These are phyloP conservation scores for Colletotrichum incanum DNA, from an alignment of 2,329 filamentous ascomycete genomes.

Conservation along the genomic window DNA sequence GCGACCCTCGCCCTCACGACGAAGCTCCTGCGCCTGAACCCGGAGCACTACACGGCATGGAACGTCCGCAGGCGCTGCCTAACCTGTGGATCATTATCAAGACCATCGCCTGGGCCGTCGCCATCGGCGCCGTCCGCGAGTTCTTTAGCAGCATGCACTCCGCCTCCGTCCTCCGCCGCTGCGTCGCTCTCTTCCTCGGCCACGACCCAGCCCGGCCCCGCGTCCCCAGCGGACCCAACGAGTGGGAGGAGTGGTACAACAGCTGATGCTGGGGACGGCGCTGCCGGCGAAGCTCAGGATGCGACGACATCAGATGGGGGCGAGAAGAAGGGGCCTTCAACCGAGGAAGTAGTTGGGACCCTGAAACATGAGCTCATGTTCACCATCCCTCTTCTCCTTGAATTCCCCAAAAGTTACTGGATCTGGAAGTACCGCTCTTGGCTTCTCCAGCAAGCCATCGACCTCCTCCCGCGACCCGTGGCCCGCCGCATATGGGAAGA, in stretches of 20 bases:
- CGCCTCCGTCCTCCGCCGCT: slow-evolving; percentile 75
- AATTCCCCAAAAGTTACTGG: slow-evolving; percentile 98
- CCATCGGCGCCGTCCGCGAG: slow-evolving; percentile 69
- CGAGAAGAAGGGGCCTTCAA: slow-evolving; percentile 20
- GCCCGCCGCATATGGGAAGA: slow-evolving; percentile 84
- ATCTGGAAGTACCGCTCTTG: slow-evolving; percentile 97
- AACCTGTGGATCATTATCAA: slow-evolving; percentile 72
- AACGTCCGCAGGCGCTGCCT: slow-evolving; percentile 85
- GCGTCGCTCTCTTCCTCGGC: slow-evolving; percentile 69
- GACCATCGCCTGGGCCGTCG: slow-evolving; percentile 65
- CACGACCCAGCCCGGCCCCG: slow-evolving; percentile 64
- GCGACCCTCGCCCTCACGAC: slow-evolving; percentile 78
- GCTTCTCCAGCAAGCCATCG: slow-evolving; percentile 81
- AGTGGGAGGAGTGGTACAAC: slow-evolving; percentile 70
- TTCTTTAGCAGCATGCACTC: slow-evolving; percentile 69
- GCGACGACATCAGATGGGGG: background rate
- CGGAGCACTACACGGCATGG: slow-evolving; percentile 93
- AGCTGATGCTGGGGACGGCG: slow-evolving; percentile 58
- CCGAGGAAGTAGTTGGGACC: slow-evolving; percentile 43
- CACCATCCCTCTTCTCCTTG: slow-evolving; percentile 85
- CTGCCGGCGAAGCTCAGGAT: slow-evolving; percentile 21
- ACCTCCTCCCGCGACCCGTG: slow-evolving; percentile 68
- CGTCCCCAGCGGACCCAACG: slow-evolving; percentile 58
- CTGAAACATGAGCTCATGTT: slow-evolving; percentile 83
- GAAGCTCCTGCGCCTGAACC: slow-evolving; percentile 82